Percentiles rank a stretch among this genome's conserved stretches.
Evolutionary conservation across 2,329 filamentous ascomycete genomes (phyloP).

Genomic region (Alternaria ventricosa): DNA sequence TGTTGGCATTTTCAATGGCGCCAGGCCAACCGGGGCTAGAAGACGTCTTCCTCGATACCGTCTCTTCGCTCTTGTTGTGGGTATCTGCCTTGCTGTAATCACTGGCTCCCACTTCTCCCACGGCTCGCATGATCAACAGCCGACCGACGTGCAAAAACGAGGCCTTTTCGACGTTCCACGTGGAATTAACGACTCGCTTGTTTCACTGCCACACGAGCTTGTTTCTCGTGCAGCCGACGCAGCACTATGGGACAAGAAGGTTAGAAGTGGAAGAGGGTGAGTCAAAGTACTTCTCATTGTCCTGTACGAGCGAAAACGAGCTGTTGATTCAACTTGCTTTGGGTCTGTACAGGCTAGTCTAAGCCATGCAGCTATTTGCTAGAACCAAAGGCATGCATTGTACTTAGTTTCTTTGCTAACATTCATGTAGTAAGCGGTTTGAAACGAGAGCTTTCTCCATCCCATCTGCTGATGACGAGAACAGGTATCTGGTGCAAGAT

Average conservation of each 20-base stretch:
- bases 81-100: slow-evolving; percentile 9
- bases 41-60: slow-evolving; percentile 9
- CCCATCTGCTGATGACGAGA: slow-evolving; percentile 7
- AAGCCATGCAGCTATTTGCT: slow-evolving; percentile 1
- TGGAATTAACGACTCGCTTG: slow-evolving; percentile 9
- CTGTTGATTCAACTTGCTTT: slow-evolving; percentile 7
- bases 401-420: slow-evolving; percentile 4
- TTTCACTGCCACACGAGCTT: background rate
- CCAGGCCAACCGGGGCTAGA: slow-evolving; percentile 2
- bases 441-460: slow-evolving; percentile 1
- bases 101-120: slow-evolving; percentile 9
- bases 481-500: slow-evolving; percentile 9
- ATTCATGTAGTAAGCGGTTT: slow-evolving; percentile 7
- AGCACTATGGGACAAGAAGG: slow-evolving; percentile 6
- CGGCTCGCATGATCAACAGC: slow-evolving; percentile 1
- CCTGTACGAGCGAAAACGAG: slow-evolving; percentile 1
- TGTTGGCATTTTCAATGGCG: slow-evolving; percentile 4
- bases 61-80: slow-evolving; percentile 11
- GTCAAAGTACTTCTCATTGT: slow-evolving; percentile 11
- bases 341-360: slow-evolving; percentile 7
- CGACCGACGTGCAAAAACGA: slow-evolving; percentile 3
- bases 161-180: slow-evolving; percentile 1
- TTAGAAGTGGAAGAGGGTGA: slow-evolving; percentile 8
- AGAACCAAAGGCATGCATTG: background rate
- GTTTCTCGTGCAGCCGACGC: background rate